A percentile compares a stretch with the other conserved stretches of the same genome.
Conservation (phyloP, 2,329 filamentous ascomycete species). For the Penicillium digitatum region DNA sequence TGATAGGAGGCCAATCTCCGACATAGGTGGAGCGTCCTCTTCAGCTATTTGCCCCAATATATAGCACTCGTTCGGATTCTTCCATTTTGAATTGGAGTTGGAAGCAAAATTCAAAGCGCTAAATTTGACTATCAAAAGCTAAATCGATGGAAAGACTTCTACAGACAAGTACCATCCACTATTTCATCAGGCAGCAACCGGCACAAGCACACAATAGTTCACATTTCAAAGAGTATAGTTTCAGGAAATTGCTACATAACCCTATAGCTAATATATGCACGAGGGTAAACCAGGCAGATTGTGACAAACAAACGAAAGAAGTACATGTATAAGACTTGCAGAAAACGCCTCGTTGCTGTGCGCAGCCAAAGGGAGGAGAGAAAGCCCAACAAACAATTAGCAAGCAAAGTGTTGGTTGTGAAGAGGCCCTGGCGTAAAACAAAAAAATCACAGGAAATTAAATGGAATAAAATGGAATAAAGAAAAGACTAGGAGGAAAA, state of each 20-base stretch:
- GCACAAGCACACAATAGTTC: background rate
- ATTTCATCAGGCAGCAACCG: background rate
- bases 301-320: background rate
- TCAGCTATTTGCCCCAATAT: background rate
- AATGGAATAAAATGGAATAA: background rate
- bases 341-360: background rate
- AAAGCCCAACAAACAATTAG: slow-evolving; percentile 8
- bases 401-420: slow-evolving; percentile 8
- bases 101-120: background rate
- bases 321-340: background rate
- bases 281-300: background rate
- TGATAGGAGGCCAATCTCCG: background rate
- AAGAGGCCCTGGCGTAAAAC: background rate
- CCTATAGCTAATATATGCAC: background rate
- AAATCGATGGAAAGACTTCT: background rate
- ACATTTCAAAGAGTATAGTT: background rate
- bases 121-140: background rate
- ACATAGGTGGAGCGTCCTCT: background rate
- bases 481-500: background rate
- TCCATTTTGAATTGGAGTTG: background rate
- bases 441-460: background rate
- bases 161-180: background rate
- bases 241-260: background rate
- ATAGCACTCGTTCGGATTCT: background rate
- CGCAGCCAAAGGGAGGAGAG: background rate